Evolutionary conservation across 2,329 filamentous ascomycete species (phyloP).

Genomic region (Intubia oerlemansii): DNA sequence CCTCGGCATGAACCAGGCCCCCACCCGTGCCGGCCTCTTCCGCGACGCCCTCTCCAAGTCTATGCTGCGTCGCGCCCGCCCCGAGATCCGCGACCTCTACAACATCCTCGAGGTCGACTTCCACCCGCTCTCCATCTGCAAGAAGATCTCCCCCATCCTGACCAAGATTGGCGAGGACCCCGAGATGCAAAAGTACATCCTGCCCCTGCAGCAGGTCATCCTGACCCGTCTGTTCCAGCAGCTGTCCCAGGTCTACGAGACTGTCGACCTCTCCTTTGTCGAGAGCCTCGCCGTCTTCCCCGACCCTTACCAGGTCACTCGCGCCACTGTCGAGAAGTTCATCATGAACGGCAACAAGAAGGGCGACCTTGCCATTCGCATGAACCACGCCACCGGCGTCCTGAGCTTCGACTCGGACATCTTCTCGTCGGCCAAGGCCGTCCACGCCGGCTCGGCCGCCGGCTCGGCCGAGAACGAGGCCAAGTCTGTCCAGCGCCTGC

Average conservation of each 20-base stretch:
- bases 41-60: conserved; percentile 91
- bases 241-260: conserved; percentile 96
- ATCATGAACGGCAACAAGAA: conserved; percentile 99
- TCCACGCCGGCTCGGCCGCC: conserved; percentile 62
- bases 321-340: conserved; percentile 93
- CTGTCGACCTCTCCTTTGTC: conserved; percentile 84
- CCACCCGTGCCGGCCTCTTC: conserved; percentile 79
- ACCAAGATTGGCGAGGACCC: conserved; percentile 80
- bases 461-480: conserved; percentile 76
- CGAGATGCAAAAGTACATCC: conserved; percentile 94
- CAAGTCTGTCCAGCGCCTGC: conserved; percentile 76
- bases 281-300: conserved; percentile 89
- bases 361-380: conserved; percentile 86
- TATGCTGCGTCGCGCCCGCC: conserved; percentile 73
- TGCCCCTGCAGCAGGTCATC: conserved; percentile 93
- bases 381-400: conserved; percentile 86
- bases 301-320: conserved; percentile 81
- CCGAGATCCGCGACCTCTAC: conserved; percentile 92
- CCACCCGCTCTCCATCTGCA: conserved; percentile 94
- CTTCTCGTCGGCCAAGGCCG: conserved; percentile 88
- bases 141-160: conserved; percentile 95
- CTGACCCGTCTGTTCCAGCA: conserved; percentile 97
- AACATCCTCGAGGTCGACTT: conserved; percentile 99
- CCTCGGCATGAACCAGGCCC: conserved; percentile 76
- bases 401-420: conserved; percentile 96